These are phyloP conservation scores for Trametes gibbosa DNA, from an alignment of 768 basidiomycete genomes.

Conservation along the genomic window DNA sequence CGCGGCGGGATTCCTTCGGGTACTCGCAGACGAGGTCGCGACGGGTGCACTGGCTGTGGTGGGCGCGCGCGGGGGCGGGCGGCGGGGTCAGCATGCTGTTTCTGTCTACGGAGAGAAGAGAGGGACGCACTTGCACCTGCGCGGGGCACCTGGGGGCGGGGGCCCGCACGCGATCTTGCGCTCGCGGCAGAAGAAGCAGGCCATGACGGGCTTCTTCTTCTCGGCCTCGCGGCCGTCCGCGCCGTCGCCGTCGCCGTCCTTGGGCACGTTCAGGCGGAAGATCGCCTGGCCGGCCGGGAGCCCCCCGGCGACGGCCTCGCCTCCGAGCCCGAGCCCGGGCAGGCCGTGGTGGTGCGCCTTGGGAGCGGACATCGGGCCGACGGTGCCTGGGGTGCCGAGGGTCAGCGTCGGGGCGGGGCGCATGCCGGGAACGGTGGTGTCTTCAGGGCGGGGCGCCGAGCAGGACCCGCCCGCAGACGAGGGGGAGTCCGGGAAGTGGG, in stretches of 20 bases:
- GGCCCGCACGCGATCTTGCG: conserved; percentile 51
- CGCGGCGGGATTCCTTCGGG: conserved; percentile 49
- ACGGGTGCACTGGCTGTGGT: conserved; percentile 46
- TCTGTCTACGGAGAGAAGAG: background rate
- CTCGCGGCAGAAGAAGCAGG: conserved; percentile 48
- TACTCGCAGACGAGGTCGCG: conserved; percentile 45
- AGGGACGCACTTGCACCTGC: conserved; percentile 45
- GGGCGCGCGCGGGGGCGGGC: no score
- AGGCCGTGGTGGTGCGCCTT: no score
- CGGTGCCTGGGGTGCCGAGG: background rate
- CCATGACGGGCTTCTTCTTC: conserved; percentile 46
- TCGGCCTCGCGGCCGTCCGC: conserved; percentile 13
- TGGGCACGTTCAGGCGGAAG: conserved; percentile 22
- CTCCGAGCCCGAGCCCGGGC: background rate
- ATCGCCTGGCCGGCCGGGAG: conserved; percentile 19
- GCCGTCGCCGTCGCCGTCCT: background rate
- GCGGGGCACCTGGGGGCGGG: conserved; percentile 35
- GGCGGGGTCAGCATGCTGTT: no score
- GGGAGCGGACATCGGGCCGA: background rate
- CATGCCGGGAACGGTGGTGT: background rate
- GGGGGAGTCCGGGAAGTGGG: conserved; percentile 9
- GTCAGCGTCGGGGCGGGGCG: background rate
- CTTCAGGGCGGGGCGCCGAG: background rate
- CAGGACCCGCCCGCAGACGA: background rate
- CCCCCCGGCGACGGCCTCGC: background rate